A percentile compares a stretch with the other conserved stretches of the same genome.
phyloP scores from a whole-genome alignment of 768 basidiomycete species.

The Rossbeevera mucosa region DNA sequence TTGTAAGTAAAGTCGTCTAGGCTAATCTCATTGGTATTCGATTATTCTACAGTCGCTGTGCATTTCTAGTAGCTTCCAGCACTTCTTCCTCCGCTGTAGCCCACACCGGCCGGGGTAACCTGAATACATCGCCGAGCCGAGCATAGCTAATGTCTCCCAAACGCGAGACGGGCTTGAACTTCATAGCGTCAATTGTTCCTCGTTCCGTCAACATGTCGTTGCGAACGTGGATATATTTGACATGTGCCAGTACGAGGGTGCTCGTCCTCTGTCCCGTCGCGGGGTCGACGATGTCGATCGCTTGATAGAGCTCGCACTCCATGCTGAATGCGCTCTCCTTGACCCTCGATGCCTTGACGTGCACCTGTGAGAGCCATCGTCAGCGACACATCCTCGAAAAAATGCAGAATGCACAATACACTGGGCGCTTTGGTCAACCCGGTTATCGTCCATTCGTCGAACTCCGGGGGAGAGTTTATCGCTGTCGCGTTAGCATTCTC shows the following conservation, averaged over 20 bases:
- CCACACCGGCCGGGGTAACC: slow-evolving; percentile 23
- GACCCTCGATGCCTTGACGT: slow-evolving; percentile 39
- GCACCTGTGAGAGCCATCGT: slow-evolving; percentile 21
- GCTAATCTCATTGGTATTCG: too few species aligned
- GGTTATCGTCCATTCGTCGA: slow-evolving; percentile 18
- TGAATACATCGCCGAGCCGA: slow-evolving; percentile 27
- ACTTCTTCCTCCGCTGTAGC: slow-evolving; percentile 13
- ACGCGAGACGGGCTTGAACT: slow-evolving; percentile 33
- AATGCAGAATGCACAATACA: not conserved
- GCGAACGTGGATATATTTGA: slow-evolving; percentile 42
- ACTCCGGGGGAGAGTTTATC: slow-evolving; percentile 33
- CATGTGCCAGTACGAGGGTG: slow-evolving; percentile 37
- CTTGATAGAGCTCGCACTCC: slow-evolving; percentile 38
- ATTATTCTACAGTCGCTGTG: slow-evolving; percentile 6
- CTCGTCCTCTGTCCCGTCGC: slow-evolving; percentile 21
- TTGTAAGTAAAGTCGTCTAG: too few species aligned
- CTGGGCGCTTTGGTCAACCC: slow-evolving; percentile 38
- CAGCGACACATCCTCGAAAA: not conserved
- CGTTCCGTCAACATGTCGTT: slow-evolving; percentile 37
- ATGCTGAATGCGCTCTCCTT: slow-evolving; percentile 46
- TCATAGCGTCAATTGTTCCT: slow-evolving; percentile 34
- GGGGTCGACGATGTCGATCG: slow-evolving; percentile 35
- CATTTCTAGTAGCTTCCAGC: not conserved
- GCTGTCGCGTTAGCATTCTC: slow-evolving; percentile 37
- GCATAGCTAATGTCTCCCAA: slow-evolving; percentile 39